Evolutionary conservation across 257 asterid species (phyloP), one percentile per base, ranked within the genome.

Genomic region (Nicotiana undulata): DNA sequence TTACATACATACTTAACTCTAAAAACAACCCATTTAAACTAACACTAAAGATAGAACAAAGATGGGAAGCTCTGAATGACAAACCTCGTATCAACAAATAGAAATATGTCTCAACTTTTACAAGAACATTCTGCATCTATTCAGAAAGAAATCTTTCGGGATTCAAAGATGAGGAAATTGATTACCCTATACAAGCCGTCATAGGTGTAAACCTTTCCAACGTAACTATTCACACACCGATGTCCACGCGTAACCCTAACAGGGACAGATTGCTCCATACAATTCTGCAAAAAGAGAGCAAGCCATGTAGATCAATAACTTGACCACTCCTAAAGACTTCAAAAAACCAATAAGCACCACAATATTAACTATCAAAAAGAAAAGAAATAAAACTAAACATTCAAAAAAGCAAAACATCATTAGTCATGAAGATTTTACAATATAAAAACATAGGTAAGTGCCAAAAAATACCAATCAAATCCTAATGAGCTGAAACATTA

Each of bases 201-300:
- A 81, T 95, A 95, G 11, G 99, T 92, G 59, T 93, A 95, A 78
- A 95, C 98, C 85, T 91, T 95, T 59, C 94, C 92, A n/a, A 89
- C 98, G 18, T 93, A 92, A 85, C 99, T 95, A 67, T 86, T 84
- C 75, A 56, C 76, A 79, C 95, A 91, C 82, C 88, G 86, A 82
- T 94, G 99, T 61, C 99, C 99, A 17, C 99, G 95, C 4, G 87
- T 86, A 9, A 95, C 97, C 87, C 98, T 87, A 52, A 95, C 94
- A 72, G 97, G 97, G 44, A 88, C 80, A 24, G 85, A 81, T 49
- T 90, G 93, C 40, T 91, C 95, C 86, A 87, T 86, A 67, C 97
- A 89, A 65, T 95, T 88, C 99, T 93, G 90, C 82, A 82, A 72
- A 61, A 52, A 72, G 40, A 49, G 61, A 49, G 44, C 60, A 72